Evolutionary conservation across 768 basidiomycete genomes (phyloP).

Genomic region (Antrodiella citrinella): DNA sequence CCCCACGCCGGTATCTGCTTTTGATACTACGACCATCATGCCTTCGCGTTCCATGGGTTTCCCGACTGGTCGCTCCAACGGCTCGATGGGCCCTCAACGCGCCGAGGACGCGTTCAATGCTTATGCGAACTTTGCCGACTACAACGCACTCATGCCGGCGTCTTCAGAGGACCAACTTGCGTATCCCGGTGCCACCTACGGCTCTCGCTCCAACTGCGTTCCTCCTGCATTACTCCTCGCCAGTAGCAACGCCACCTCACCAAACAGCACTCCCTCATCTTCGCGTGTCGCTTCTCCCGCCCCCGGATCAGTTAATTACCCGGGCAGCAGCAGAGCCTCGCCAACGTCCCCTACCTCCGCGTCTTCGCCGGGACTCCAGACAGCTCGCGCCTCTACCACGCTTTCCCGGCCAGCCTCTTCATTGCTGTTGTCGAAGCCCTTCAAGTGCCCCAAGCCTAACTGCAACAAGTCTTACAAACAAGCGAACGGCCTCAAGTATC

Average conservation of each 20-base stretch:
- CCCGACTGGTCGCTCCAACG: slow-evolving; percentile 23
- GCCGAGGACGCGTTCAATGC: slow-evolving; percentile 54
- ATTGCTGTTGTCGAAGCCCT: slow-evolving; percentile 74
- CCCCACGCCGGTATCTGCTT: slow-evolving; percentile 35
- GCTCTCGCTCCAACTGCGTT: slow-evolving; percentile 39
- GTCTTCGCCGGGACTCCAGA: slow-evolving; percentile 15
- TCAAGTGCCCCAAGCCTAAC: slow-evolving; percentile 89
- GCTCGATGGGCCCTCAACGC: slow-evolving; percentile 21
- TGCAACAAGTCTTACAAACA: slow-evolving; percentile 97
- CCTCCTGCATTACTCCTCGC: slow-evolving; percentile 61
- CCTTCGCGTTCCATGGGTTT: slow-evolving; percentile 34
- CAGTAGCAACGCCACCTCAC: slow-evolving; percentile 33
- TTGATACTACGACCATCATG: slow-evolving; percentile 47
- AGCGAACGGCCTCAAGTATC: slow-evolving; percentile 91
- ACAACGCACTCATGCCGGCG: slow-evolving; percentile 48
- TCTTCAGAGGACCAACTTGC: neutral
- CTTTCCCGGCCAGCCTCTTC: slow-evolving; percentile 47
- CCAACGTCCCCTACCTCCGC: slow-evolving; percentile 16
- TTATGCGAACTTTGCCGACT: slow-evolving; percentile 63
- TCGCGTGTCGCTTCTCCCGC: slow-evolving; percentile 35
- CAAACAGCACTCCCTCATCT: slow-evolving; percentile 37
- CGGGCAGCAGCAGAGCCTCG: slow-evolving; percentile 14
- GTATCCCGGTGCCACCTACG: slow-evolving; percentile 18
- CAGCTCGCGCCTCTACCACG: slow-evolving; percentile 34
- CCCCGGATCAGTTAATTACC: slow-evolving; percentile 13